These are phyloP conservation scores for Silybum marianum DNA, from an alignment of 129 eudicot species.

Conservation along the genomic window DNA sequence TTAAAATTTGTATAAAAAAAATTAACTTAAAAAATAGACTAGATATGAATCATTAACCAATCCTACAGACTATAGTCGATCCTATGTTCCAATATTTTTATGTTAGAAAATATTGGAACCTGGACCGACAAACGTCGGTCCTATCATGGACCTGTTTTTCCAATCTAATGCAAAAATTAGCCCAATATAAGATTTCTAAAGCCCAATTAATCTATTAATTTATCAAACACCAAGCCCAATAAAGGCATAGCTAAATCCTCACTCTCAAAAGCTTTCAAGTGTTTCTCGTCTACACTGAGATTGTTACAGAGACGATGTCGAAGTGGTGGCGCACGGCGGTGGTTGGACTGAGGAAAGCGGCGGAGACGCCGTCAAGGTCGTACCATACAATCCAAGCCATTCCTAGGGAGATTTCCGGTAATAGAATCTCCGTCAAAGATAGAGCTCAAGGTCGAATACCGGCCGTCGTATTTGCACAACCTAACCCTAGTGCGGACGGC, in stretches of 20 bases:
- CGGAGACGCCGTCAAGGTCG: slow-evolving; percentile 29
- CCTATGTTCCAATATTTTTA: no score
- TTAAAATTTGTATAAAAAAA: no score
- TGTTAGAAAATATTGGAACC: no score
- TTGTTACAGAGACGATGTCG: slow-evolving; percentile 41
- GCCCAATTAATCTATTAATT: slow-evolving; percentile 19
- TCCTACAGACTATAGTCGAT: no score
- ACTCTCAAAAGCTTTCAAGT: not conserved
- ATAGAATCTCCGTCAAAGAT: slow-evolving; percentile 64
- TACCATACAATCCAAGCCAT: slow-evolving; percentile 87
- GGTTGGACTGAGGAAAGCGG: slow-evolving; percentile 31
- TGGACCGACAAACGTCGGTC: no score
- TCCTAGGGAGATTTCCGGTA: slow-evolving; percentile 73
- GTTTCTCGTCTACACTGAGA: slow-evolving; percentile 1
- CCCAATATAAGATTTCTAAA: slow-evolving; percentile 4
- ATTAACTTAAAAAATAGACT: no score
- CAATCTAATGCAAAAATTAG: no score
- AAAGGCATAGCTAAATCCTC: slow-evolving; percentile 1
- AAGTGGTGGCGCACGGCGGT: slow-evolving; percentile 73
- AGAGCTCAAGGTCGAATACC: slow-evolving; percentile 95
- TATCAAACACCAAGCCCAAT: not conserved
- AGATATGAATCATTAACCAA: no score
- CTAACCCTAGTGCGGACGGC: slow-evolving; percentile 41
- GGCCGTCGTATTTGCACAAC: slow-evolving; percentile 73
- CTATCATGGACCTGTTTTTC: no score